Percentiles rank a stretch among this genome's conserved stretches.
Conservation (phyloP, 1,139 yeast species). For the Kodamaea derodonti region DNA sequence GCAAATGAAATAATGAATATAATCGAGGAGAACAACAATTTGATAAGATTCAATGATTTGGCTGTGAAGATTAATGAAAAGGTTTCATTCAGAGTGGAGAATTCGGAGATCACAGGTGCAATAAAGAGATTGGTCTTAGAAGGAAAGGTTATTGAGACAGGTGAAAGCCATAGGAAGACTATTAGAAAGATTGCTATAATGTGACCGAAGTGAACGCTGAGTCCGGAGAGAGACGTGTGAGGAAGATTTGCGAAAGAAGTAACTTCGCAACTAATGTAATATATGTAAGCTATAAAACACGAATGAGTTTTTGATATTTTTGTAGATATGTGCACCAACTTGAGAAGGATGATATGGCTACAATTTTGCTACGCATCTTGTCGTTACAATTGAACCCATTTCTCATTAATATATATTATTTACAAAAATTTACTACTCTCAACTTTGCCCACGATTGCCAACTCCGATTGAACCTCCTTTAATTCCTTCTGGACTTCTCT, state of each 20-base stretch:
- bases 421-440: slow-evolving; percentile 16
- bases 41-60: slow-evolving; percentile 61
- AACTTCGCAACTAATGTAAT: too few relatives aligned
- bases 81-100: slow-evolving; percentile 65
- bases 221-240: too few relatives aligned
- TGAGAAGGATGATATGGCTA: too few relatives aligned
- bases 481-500: not conserved
- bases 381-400: too few relatives aligned
- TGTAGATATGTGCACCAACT: too few relatives aligned
- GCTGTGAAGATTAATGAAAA: slow-evolving; percentile 64
- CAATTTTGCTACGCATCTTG: too few relatives aligned
- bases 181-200: slow-evolving; percentile 47
- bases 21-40: slow-evolving; percentile 36
- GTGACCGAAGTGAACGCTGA: not conserved
- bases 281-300: too few relatives aligned
- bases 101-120: slow-evolving; percentile 64
- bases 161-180: slow-evolving; percentile 70
- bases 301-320: too few relatives aligned
- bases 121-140: slow-evolving; percentile 71
- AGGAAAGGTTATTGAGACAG: slow-evolving; percentile 66
- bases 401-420: too few relatives aligned
- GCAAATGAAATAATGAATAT: slow-evolving; percentile 54
- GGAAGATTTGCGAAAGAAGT: too few relatives aligned
- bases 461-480: not conserved
- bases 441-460: slow-evolving; percentile 4